Evolutionary conservation across 2,329 filamentous ascomycete genomes (phyloP).

Genomic region (Fusarium longipes): DNA sequence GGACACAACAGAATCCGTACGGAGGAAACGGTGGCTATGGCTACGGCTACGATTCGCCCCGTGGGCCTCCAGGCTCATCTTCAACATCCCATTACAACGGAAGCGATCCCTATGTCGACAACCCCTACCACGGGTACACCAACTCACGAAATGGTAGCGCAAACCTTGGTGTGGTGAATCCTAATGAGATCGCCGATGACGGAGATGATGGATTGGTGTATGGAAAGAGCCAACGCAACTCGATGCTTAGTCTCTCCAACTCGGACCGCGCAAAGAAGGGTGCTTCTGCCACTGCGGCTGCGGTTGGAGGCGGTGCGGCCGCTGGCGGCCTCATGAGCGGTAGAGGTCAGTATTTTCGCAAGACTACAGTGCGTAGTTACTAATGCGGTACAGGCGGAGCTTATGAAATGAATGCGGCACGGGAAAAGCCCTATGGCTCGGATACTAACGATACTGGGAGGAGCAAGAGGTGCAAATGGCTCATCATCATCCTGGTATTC

Average conservation of each 20-base stretch:
- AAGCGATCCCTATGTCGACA: conserved; percentile 66
- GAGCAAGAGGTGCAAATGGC: conserved; percentile 76
- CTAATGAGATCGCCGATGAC: conserved; percentile 85
- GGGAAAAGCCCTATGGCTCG: conserved; percentile 75
- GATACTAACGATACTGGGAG: conserved; percentile 67
- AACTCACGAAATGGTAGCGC: conserved; percentile 59
- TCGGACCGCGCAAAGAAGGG: conserved; percentile 50
- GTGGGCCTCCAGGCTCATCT: conserved; percentile 26
- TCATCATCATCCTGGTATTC: conserved; percentile 72
- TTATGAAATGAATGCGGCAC: conserved; percentile 48
- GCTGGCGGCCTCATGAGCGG: conserved; percentile 52
- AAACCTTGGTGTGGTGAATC: conserved; percentile 73
- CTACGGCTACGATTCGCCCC: conserved; percentile 43
- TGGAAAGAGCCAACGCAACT: conserved; percentile 60
- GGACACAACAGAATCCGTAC: conserved; percentile 46
- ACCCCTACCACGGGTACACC: conserved; percentile 71
- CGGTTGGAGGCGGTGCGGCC: conserved; percentile 58
- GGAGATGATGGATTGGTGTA: conserved; percentile 84
- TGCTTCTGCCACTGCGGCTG: conserved; percentile 55
- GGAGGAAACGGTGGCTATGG: conserved; percentile 40
- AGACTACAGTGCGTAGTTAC: background rate
- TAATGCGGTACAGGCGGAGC: conserved; percentile 42
- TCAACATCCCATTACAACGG: conserved; percentile 37
- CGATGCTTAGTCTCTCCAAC: conserved; percentile 68
- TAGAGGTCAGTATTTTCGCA: conserved; percentile 39